Percentiles rank a stretch among this genome's conserved stretches.
phyloP scores from a whole-genome alignment of 225 moss, liverwort and hornwort species.

The Takakia lepidozioides region DNA sequence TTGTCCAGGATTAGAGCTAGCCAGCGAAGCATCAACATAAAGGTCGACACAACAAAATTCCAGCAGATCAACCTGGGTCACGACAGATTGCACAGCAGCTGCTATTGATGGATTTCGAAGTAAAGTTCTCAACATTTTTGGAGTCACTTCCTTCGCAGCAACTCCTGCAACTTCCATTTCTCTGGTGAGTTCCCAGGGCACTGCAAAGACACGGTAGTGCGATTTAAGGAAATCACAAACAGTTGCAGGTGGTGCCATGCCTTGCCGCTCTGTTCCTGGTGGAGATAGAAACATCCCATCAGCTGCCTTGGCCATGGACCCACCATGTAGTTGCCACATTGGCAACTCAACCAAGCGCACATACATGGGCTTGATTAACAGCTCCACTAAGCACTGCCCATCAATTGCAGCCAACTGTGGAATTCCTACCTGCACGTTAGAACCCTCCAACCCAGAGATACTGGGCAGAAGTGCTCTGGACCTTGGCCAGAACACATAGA shows the following conservation, averaged over 20 bases:
- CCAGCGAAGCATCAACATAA: slow-evolving; percentile 10
- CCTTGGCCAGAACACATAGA: slow-evolving; percentile 75
- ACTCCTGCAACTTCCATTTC: slow-evolving; percentile 81
- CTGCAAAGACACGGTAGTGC: slow-evolving; percentile 75
- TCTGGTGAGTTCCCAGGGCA: slow-evolving; percentile 75
- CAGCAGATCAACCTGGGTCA: slow-evolving; percentile 73
- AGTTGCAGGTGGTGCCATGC: slow-evolving; percentile 59
- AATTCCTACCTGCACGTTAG: too few species aligned
- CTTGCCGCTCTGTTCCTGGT: slow-evolving; percentile 66
- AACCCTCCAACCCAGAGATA: slow-evolving; percentile 20
- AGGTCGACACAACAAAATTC: slow-evolving; percentile 86
- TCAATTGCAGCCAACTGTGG: slow-evolving; percentile 45
- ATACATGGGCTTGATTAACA: slow-evolving; percentile 85
- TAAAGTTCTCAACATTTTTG: slow-evolving; percentile 67
- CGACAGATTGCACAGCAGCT: slow-evolving; percentile 62
- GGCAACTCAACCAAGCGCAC: slow-evolving; percentile 65
- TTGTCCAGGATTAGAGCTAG: too few species aligned
- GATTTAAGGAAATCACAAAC: slow-evolving; percentile 82
- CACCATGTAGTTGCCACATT: slow-evolving; percentile 80
- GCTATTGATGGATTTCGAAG: slow-evolving; percentile 59
- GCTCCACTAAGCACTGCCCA: slow-evolving; percentile 56
- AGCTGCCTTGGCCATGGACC: slow-evolving; percentile 61
- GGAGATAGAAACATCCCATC: slow-evolving; percentile 85
- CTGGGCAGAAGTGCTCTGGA: slow-evolving; percentile 49
- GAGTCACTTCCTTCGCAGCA: slow-evolving; percentile 68